Evolutionary conservation across 768 basidiomycete species (phyloP), one percentile per base, ranked within the genome.

Genomic region (Strobilomyces echinocephalus): DNA sequence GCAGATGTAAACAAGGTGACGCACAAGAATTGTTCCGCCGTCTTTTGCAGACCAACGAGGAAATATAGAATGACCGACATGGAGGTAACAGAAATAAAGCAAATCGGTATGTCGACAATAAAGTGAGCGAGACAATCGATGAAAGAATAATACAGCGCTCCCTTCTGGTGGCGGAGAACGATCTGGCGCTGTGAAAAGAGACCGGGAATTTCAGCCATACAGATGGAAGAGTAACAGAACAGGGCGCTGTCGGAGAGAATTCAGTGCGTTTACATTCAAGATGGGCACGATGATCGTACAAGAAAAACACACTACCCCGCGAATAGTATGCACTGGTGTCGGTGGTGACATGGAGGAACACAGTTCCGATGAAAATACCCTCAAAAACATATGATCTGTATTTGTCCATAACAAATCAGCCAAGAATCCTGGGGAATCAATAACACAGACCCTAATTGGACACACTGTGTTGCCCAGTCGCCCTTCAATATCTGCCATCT

Each of bases 241-340:
- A 46, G 68, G 67, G 18, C 72, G 71, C 56, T 77, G 75, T 54
- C 72, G 70, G 41, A 75, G 1, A 49, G 30, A 10, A 40, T 12
- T 60, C 21, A 61, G 9, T 40, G 1, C 15, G 3, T 14, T 18
- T 49, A 16, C n/a, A 43, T 11, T 16, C 2, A 12, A 31, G 14
- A 11, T 24, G 28, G 8, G 18, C 3, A n/a, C n/a, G 12, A 34
- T 16, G 35, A 33, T 69, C 80, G 33, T 64, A 85, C 79, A 90
- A 88, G 78, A 87, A 91, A 18, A 92, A 73, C 21, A 86, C 75
- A 70, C 88, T 84, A 38, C 87, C 88, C n/a, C 89, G 80, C 18
- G 85, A 83, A 49, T 59, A 63, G 50, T 56, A 69, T n/a, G 52
- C 48, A 16, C 41, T 46, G 2, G 79, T 79, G 31, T 60, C 65